Evolutionary conservation across 1,284 basidiomycete genomes (phyloP), one percentile per base, ranked within the genome.

Genomic region (Sanghuangporus baumii): DNA sequence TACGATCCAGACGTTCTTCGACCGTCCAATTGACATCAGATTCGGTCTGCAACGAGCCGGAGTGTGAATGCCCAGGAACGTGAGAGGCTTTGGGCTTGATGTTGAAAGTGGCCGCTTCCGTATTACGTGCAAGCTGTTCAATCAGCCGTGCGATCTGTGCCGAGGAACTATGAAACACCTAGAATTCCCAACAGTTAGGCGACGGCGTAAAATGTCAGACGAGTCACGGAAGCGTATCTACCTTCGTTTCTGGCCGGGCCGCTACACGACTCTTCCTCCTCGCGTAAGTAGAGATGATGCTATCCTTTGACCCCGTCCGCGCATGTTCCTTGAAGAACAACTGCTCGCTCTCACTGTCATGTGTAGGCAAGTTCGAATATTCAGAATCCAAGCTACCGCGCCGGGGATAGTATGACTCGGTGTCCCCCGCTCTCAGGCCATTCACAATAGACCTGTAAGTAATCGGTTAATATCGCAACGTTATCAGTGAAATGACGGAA

Each of bases 91-190:
- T 68, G 1, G 80, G 76, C 37, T 75, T 69, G 70, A 91, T 84
- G 70, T 91, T 92, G 77, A 92, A 91, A 34, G 89, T 87, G 51
- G 89, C 91, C 55, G 89, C 80, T 67, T 93, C 90, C 77, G 84
- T 83, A 43, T 85, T 87, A 72, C 85, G 85, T 57, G 90, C 91
- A 69, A 93, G 81, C 69, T 78, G 85, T 70, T 93, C 90, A 64
- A 93, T 90, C 62, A 93, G 79, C 66, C 85, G 88, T 52, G 87
- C 89, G 71, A 93, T 91, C 66, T 91, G 86, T 41, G 84, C 81
- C 36, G 87, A 80, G 20, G 88, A 84, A 68, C 87, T 89, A 75
- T 89, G 89, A 76, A 87, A 91, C 70, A 93, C 85, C 90, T 93
- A 71, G 47, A 50, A 26, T 26, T 59, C 65, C 64, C 65, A 57